Evolutionary conservation across 2,329 filamentous ascomycete genomes (phyloP), one percentile per base, ranked within the genome.

Genomic region (Paracoccidioides brasiliensis): DNA sequence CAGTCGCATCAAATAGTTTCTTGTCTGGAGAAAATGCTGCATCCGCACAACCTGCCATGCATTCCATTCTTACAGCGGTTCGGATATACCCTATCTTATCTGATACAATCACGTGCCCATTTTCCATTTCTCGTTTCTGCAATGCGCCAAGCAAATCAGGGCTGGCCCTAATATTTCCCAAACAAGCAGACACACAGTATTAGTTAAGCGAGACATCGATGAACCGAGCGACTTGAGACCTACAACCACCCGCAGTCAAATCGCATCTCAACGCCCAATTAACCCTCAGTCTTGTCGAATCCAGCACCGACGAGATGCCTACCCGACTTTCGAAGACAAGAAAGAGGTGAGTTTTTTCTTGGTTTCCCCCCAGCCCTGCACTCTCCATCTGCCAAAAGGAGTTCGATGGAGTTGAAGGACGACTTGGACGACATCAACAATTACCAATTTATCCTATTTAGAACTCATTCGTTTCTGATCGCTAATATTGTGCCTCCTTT

Each of bases 271-370:
- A 63, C 64, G 59, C 68, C 68, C 67, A 69, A 66, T 66, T 64
- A 67, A 64, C 35, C 55, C 50, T 28, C 61, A 62, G 65, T 68
- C 68, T 72, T 70, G 69, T 70, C 68, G 69, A 65, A 61, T 60
- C 64, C 65, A 69, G 63, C 64, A 65, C 63, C 67, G 71, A 71
- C 72, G 74, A 72, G 67, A 76, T 76, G 74, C 74, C 74, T 73
- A 76, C 74, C 69, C 72, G 74, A 70, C 70, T 76, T 65, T 70
- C 72, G 57, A 74, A 76, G 69, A 76, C 74, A 64, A 69, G 74
- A 67, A 76, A 76, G 66, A 67, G 70, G 72, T 74, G 69, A 72
- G 72, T 73, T 64, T 32, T 42, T 63, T 58, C 51, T 52, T 33
- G 32, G 3, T n/a, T 45, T 15, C 22, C 41, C 3, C 22, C 22